These are phyloP conservation scores for Cladosporium halotolerans DNA, from an alignment of 2,329 filamentous ascomycete genomes.

Conservation along the genomic window DNA sequence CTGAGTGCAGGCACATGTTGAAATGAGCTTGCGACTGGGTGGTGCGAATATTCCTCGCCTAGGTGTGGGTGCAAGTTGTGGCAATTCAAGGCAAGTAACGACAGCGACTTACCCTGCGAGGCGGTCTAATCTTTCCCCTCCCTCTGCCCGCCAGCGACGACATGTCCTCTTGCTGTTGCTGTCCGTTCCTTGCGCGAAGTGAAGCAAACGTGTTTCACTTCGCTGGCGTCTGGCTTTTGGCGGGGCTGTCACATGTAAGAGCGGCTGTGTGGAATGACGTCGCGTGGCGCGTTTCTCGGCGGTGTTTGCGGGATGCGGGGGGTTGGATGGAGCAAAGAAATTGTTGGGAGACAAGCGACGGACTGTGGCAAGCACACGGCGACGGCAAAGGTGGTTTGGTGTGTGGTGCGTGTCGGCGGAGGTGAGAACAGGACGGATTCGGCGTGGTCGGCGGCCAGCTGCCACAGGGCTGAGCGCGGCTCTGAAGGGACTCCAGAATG, in stretches of 20 bases:
- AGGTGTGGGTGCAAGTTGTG: background rate
- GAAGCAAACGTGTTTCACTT: slow-evolving; percentile 3
- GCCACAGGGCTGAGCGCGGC: too few relatives aligned
- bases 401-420: too few relatives aligned
- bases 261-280: background rate
- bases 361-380: too few relatives aligned
- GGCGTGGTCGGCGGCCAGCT: too few relatives aligned
- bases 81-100: background rate
- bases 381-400: too few relatives aligned
- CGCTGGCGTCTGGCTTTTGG: background rate
- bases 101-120: slow-evolving; percentile 54
- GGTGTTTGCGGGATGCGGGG: background rate
- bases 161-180: slow-evolving; percentile 1
- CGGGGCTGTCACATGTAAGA: slow-evolving; percentile 11
- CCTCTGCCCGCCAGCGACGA: slow-evolving; percentile 48
- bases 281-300: background rate
- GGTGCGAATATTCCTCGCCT: background rate
- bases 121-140: slow-evolving; percentile 59
- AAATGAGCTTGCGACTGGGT: background rate
- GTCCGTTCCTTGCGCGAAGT: background rate
- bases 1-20: background rate
- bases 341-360: too few relatives aligned
- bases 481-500: background rate
- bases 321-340: too few relatives aligned
- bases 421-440: too few relatives aligned